Evolutionary conservation across 306 rosid species (phyloP).

Genomic region (Echinosophora koreensis): DNA sequence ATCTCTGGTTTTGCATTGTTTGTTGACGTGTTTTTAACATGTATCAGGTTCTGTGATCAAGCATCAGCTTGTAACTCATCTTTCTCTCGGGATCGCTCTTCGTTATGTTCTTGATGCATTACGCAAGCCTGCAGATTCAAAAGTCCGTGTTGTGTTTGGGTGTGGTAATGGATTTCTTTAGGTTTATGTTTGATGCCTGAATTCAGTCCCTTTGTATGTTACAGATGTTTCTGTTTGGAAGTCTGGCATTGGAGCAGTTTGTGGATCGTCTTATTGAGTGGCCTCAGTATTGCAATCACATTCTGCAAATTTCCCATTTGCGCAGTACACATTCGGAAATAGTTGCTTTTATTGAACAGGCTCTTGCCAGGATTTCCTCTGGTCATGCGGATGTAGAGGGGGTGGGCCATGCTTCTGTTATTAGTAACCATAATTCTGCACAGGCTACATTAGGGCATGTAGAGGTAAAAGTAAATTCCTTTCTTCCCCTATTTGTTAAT

Average conservation of each 20-base stretch:
- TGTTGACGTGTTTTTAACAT: conserved; percentile 16
- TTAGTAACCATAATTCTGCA: conserved; percentile 62
- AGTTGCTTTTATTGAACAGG: conserved; percentile 86
- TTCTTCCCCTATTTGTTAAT: not conserved
- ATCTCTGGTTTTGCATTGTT: conserved; percentile 6
- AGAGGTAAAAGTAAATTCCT: conserved; percentile 62
- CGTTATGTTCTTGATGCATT: conserved; percentile 95
- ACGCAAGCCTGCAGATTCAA: conserved; percentile 98
- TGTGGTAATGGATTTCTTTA: conserved; percentile 31
- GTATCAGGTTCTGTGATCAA: conserved; percentile 86
- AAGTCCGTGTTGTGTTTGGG: conserved; percentile 62
- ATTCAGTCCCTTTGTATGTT: conserved; percentile 46
- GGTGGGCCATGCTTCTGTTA: conserved; percentile 63
- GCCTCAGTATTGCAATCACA: conserved; percentile 99
- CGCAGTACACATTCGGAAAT: conserved; percentile 83
- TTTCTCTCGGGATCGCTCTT: conserved; percentile 93
- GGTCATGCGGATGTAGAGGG: conserved; percentile 83
- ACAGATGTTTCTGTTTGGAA: conserved; percentile 98
- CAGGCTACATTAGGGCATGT: conserved; percentile 67
- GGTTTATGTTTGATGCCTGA: conserved; percentile 29
- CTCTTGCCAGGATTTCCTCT: conserved; percentile 84
- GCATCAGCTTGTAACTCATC: conserved; percentile 95
- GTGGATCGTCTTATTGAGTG: conserved; percentile 97
- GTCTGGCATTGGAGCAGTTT: conserved; percentile 95
- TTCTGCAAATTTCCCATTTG: conserved; percentile 94